A percentile compares a stretch with the other conserved stretches of the same genome.
Conservation (phyloP, 1,139 yeast species). For the Kluyveromyces sp. region DNA sequence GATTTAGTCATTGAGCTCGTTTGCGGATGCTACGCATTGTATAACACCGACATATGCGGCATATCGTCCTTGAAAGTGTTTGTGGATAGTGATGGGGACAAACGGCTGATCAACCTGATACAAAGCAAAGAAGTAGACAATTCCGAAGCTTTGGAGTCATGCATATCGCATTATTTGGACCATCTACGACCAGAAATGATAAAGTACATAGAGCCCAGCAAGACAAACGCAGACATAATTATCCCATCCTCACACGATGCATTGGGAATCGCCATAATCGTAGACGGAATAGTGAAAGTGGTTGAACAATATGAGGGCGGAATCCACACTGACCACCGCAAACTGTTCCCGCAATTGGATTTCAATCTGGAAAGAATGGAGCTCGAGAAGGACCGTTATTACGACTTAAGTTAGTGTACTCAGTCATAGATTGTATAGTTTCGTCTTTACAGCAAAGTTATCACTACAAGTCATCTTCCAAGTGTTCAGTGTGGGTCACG, state of each 20-base stretch:
- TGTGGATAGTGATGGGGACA: slow-evolving; percentile 83
- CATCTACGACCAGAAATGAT: slow-evolving; percentile 72
- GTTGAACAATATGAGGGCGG: slow-evolving; percentile 24
- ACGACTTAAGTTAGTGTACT: slow-evolving; percentile 33
- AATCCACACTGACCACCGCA: slow-evolving; percentile 10
- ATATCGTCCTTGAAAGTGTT: slow-evolving; percentile 63
- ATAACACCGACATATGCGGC: slow-evolving; percentile 51
- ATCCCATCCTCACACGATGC: slow-evolving; percentile 54
- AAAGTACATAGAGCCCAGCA: slow-evolving; percentile 67
- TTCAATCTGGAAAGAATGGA: slow-evolving; percentile 40
- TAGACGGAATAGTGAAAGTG: slow-evolving; percentile 62
- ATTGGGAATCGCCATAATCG: slow-evolving; percentile 54
- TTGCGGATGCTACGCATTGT: slow-evolving; percentile 77
- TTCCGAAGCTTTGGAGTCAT: slow-evolving; percentile 37
- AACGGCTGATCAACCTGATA: slow-evolving; percentile 72
- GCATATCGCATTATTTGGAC: slow-evolving; percentile 55
- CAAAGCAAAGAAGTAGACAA: slow-evolving; percentile 31
- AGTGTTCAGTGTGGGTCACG: too few species aligned
- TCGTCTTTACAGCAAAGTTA: too few species aligned
- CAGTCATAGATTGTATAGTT: too few species aligned
- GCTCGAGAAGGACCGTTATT: slow-evolving; percentile 45
- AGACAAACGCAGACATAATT: slow-evolving; percentile 72
- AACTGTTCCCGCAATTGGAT: slow-evolving; percentile 21
- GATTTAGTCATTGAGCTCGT: slow-evolving; percentile 43
- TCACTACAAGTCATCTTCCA: too few species aligned